Percentiles rank a stretch among this genome's conserved stretches.
Evolutionary conservation across 345 rosid genomes (phyloP).

Genomic region (Stellera chamaejasme): DNA sequence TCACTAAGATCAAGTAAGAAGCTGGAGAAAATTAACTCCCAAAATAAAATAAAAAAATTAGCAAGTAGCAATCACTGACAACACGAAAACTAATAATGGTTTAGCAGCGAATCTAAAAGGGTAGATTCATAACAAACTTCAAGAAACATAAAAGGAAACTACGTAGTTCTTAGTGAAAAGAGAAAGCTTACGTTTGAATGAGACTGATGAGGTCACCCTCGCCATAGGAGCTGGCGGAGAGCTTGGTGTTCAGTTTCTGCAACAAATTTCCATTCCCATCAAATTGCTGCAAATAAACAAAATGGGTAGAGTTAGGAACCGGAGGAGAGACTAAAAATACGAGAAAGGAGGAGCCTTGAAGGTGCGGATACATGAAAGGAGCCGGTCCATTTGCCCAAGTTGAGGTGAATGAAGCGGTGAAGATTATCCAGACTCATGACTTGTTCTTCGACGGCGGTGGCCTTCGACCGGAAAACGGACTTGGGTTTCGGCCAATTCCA

Average conservation of each 20-base stretch:
- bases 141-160: neutral
- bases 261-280: conserved; percentile 58
- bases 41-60: no score
- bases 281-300: conserved; percentile 60
- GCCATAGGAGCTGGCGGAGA: conserved; percentile 73
- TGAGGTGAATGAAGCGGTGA: conserved; percentile 57
- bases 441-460: conserved; percentile 27
- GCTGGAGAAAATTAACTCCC: no score
- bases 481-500: neutral
- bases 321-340: neutral
- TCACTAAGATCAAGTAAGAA: no score
- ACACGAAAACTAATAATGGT: no score
- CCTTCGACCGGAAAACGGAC: neutral
- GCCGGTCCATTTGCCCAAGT: conserved; percentile 77
- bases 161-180: neutral
- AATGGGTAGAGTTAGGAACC: neutral
- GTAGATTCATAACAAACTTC: neutral
- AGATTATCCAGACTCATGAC: conserved; percentile 67
- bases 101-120: neutral
- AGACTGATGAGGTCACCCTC: conserved; percentile 85
- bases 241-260: conserved; percentile 63
- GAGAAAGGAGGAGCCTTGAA: no score
- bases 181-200: conserved; percentile 70
- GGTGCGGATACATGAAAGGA: conserved; percentile 48
- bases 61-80: no score